Evolutionary conservation across 768 basidiomycete genomes (phyloP).

Genomic region (Leucosporidium scottii): DNA sequence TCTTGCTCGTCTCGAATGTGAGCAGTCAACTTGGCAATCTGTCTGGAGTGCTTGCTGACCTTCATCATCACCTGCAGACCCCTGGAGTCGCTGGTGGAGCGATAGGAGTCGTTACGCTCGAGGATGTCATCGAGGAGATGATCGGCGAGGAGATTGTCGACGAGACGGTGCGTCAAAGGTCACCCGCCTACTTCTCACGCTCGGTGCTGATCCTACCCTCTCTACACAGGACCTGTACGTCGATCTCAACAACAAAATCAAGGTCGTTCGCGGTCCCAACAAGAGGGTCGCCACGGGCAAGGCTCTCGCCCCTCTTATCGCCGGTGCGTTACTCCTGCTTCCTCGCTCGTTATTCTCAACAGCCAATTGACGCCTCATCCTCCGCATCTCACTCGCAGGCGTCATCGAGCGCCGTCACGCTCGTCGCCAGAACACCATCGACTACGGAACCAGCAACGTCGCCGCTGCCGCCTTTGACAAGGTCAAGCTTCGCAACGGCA

Average conservation of each 20-base stretch:
- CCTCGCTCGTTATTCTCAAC: neutral
- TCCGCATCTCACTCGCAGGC: neutral
- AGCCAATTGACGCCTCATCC: too few relatives aligned
- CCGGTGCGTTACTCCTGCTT: constrained; percentile 13
- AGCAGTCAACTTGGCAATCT: neutral
- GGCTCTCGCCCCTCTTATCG: constrained; percentile 35
- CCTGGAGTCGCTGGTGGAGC: constrained; percentile 78
- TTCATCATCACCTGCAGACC: constrained; percentile 36
- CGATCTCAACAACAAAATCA: constrained; percentile 35
- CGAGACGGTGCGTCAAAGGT: constrained; percentile 30
- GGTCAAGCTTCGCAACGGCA: constrained; percentile 20
- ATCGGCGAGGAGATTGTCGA: constrained; percentile 58
- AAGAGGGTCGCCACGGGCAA: constrained; percentile 26
- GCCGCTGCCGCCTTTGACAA: constrained; percentile 11
- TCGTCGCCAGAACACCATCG: constrained; percentile 19
- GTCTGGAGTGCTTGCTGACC: too few relatives aligned
- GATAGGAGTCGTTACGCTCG: constrained; percentile 78
- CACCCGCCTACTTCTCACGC: neutral
- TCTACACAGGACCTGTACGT: constrained; percentile 30
- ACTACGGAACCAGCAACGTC: neutral
- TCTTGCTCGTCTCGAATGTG: constrained; percentile 69
- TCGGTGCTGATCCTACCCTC: neutral
- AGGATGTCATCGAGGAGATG: constrained; percentile 59
- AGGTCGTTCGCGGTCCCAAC: constrained; percentile 34
- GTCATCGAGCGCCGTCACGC: constrained; percentile 31